These are phyloP conservation scores for Stenocarpella maydis DNA, from an alignment of 2,329 filamentous ascomycete genomes.

Conservation along the genomic window DNA sequence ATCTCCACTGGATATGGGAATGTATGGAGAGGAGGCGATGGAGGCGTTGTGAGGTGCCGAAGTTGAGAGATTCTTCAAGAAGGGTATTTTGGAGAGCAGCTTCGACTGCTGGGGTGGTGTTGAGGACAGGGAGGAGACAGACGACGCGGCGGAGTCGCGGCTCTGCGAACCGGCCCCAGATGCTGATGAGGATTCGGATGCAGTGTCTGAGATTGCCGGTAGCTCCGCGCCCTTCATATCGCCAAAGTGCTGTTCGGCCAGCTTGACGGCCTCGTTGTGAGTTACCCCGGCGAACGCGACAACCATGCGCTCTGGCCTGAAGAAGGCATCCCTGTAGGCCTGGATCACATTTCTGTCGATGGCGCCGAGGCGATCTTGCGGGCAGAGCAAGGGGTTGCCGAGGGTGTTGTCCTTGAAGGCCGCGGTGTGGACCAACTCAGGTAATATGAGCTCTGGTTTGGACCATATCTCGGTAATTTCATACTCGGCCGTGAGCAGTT, in stretches of 20 bases:
- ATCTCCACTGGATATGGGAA: conserved; percentile 58
- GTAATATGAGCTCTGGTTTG: conserved; percentile 94
- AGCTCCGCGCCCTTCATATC: conserved; percentile 75
- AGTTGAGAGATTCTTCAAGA: conserved; percentile 88
- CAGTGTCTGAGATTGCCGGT: conserved; percentile 60
- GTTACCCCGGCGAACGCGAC: conserved; percentile 93
- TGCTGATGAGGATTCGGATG: conserved; percentile 65
- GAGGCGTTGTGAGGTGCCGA: conserved; percentile 71
- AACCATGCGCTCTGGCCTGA: conserved; percentile 88
- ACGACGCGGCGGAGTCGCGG: conserved; percentile 46
- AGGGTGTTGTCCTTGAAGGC: conserved; percentile 96
- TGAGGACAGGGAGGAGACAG: conserved; percentile 43
- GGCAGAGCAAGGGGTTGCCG: conserved; percentile 91
- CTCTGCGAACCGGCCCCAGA: conserved; percentile 46
- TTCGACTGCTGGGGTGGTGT: conserved; percentile 55
- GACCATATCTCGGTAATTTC: conserved; percentile 98
- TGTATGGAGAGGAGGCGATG: conserved; percentile 56
- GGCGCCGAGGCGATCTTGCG: conserved; percentile 77
- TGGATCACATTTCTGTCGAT: conserved; percentile 80
- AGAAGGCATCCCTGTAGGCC: conserved; percentile 84
- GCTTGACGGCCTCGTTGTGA: conserved; percentile 78
- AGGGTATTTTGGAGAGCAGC: conserved; percentile 77
- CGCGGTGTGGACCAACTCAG: conserved; percentile 93
- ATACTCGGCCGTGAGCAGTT: conserved; percentile 91
- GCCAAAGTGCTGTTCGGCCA: conserved; percentile 88